Percentiles rank a stretch among this genome's conserved stretches.
Evolutionary conservation across 2,329 filamentous ascomycete genomes (phyloP).

Genomic region (Aspergillus pseudoterreus): DNA sequence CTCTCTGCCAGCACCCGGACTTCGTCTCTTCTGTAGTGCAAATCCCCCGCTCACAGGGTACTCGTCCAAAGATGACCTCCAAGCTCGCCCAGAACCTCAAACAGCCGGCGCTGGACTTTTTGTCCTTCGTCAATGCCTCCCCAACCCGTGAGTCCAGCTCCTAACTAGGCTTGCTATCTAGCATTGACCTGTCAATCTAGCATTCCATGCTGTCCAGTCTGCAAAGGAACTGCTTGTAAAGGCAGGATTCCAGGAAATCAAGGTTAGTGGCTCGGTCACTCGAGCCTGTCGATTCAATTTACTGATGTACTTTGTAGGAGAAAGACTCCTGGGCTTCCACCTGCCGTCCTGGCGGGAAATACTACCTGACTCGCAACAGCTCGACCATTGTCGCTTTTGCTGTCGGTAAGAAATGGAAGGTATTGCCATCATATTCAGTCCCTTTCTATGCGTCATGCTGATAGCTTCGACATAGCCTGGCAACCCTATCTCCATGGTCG

Average conservation of each 20-base stretch:
- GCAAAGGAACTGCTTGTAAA: conserved; percentile 71
- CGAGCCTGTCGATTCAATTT: conserved; percentile 2
- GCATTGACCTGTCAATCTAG: conserved; percentile 45
- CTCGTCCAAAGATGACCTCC: conserved; percentile 26
- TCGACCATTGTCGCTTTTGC: conserved; percentile 92
- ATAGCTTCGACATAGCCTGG: conserved; percentile 55
- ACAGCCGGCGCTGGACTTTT: conserved; percentile 69
- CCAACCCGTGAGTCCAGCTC: conserved; percentile 70
- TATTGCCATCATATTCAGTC: conserved; percentile 17
- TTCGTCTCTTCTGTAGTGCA: neutral
- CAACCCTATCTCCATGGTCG: conserved; percentile 87
- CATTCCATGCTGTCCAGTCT: conserved; percentile 88
- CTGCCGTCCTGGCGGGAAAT: conserved; percentile 83
- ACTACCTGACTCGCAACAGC: conserved; percentile 90
- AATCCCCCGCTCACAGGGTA: conserved; percentile 12
- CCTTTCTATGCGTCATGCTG: neutral
- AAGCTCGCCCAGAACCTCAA: conserved; percentile 24
- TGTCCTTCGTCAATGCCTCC: conserved; percentile 90
- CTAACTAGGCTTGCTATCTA: neutral
- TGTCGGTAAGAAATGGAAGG: conserved; percentile 82
- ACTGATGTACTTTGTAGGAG: conserved; percentile 50
- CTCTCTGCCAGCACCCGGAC: neutral
- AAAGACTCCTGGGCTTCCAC: conserved; percentile 81
- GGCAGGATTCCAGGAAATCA: conserved; percentile 83
- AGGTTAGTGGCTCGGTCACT: conserved; percentile 40